Percentiles rank a stretch among this genome's conserved stretches.
Evolutionary conservation across 768 basidiomycete species (phyloP).

Genomic region (Sporobolomyces roseus): DNA sequence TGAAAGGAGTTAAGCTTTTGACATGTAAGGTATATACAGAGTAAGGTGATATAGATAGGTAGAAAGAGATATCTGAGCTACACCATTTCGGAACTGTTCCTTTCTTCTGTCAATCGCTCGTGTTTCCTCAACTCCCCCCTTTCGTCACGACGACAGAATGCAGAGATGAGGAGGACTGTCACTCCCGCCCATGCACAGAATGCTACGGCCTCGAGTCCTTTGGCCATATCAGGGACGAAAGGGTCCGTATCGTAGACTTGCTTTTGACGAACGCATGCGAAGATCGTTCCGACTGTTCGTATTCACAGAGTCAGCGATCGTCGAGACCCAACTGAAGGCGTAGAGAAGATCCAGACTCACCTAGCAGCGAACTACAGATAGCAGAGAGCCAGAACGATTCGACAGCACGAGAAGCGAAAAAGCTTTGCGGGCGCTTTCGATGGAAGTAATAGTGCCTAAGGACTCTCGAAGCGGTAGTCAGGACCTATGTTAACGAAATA

Average conservation of each 20-base stretch:
- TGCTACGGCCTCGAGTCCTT: background rate
- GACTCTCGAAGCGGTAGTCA: too few relatives aligned
- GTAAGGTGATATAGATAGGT: too few relatives aligned
- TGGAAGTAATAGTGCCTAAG: conserved; percentile 9
- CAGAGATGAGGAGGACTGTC: background rate
- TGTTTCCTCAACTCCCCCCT: too few relatives aligned
- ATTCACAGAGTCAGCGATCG: too few relatives aligned
- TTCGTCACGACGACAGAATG: background rate
- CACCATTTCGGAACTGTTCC: too few relatives aligned
- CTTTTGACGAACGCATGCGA: background rate
- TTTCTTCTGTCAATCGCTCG: too few relatives aligned
- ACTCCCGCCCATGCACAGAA: background rate
- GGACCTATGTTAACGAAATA: too few relatives aligned
- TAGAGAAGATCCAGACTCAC: background rate
- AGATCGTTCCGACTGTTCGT: background rate
- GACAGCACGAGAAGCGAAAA: background rate
- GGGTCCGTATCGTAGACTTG: conserved; percentile 1
- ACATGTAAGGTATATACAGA: too few relatives aligned
- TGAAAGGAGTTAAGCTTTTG: too few relatives aligned
- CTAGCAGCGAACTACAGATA: background rate
- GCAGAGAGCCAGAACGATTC: background rate
- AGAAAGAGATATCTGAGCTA: too few relatives aligned
- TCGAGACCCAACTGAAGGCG: too few relatives aligned
- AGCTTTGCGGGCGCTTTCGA: conserved; percentile 1
- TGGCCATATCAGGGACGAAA: background rate